Conservation (phyloP, 2,329 filamentous ascomycete species). For the Sphaerulina populicola region DNA sequence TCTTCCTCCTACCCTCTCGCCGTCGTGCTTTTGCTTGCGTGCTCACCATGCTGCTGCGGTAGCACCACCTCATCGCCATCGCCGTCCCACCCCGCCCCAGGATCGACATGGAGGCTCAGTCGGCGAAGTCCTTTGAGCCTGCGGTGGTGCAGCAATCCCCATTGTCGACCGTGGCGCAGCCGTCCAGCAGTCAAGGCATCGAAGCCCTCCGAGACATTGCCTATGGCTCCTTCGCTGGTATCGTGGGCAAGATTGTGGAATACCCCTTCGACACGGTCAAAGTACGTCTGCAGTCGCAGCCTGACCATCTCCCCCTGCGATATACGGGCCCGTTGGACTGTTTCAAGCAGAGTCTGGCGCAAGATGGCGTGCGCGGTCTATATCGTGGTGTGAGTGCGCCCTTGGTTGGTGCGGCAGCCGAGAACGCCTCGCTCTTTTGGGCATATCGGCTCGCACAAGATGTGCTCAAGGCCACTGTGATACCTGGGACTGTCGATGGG, state of each 20-base stretch:
- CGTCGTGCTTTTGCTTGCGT: neutral
- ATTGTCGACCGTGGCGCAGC: neutral
- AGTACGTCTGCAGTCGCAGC: slow-evolving; percentile 92
- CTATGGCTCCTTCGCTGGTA: slow-evolving; percentile 84
- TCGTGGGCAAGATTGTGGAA: slow-evolving; percentile 91
- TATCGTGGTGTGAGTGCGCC: slow-evolving; percentile 93
- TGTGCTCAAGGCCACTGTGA: slow-evolving; percentile 56
- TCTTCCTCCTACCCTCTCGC: neutral
- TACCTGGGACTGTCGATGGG: slow-evolving; percentile 17
- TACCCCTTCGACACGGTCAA: slow-evolving; percentile 99
- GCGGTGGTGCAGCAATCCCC: neutral
- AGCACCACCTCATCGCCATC: neutral
- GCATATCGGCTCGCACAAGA: slow-evolving; percentile 62
- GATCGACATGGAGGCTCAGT: neutral
- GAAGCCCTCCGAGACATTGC: slow-evolving; percentile 78
- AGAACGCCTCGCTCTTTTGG: slow-evolving; percentile 88
- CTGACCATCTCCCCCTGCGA: slow-evolving; percentile 67
- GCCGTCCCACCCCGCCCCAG: neutral
- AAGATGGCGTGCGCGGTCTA: slow-evolving; percentile 70
- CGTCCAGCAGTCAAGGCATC: slow-evolving; percentile 37
- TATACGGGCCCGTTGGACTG: slow-evolving; percentile 88
- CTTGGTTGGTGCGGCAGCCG: slow-evolving; percentile 79
- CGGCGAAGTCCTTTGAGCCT: neutral
- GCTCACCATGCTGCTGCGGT: neutral
- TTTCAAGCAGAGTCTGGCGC: slow-evolving; percentile 73